These are phyloP conservation scores for Nigrospora osmanthi DNA, from an alignment of 2,329 filamentous ascomycete genomes.

Conservation along the genomic window DNA sequence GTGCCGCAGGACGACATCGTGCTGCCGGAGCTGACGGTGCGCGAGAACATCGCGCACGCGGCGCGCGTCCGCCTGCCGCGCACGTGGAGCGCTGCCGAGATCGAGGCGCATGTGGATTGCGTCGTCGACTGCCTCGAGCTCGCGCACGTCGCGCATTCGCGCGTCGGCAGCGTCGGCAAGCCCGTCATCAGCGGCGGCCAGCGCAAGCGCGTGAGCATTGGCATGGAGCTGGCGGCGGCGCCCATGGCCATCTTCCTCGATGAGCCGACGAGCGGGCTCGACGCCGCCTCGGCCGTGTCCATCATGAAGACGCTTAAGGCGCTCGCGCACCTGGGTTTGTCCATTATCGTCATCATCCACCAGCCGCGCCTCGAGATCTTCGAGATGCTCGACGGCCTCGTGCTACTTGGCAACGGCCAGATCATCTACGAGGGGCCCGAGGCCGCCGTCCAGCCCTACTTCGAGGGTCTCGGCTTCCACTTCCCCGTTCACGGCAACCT, in stretches of 20 bases:
- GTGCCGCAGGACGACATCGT: constrained; percentile 56
- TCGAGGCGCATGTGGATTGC: constrained; percentile 44
- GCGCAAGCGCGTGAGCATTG: constrained; percentile 50
- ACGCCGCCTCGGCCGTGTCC: constrained; percentile 46
- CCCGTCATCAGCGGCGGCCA: constrained; percentile 50
- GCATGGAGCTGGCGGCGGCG: constrained; percentile 48
- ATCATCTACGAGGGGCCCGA: constrained; percentile 46
- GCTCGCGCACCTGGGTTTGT: constrained; percentile 46
- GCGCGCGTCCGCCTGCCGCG: constrained; percentile 45
- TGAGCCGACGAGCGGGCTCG: constrained; percentile 44
- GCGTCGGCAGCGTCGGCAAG: constrained; percentile 42
- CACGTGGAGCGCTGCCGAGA: constrained; percentile 39
- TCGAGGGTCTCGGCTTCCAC: constrained; percentile 41
- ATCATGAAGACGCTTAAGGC: constrained; percentile 47
- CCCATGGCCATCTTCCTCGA: constrained; percentile 49
- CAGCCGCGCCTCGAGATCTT: constrained; percentile 54
- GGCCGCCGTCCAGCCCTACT: constrained; percentile 35
- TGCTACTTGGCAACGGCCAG: constrained; percentile 46
- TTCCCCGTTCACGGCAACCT: constrained; percentile 43
- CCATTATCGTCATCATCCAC: constrained; percentile 51
- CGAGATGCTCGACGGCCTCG: constrained; percentile 45
- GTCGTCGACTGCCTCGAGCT: constrained; percentile 47
- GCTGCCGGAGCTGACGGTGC: constrained; percentile 50
- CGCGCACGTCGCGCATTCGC: constrained; percentile 39
- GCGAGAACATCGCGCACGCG: constrained; percentile 54